Percentiles rank a stretch among this genome's conserved stretches.
Conservation (phyloP, 345 rosid genomes). For the Sapria himalayana region DNA sequence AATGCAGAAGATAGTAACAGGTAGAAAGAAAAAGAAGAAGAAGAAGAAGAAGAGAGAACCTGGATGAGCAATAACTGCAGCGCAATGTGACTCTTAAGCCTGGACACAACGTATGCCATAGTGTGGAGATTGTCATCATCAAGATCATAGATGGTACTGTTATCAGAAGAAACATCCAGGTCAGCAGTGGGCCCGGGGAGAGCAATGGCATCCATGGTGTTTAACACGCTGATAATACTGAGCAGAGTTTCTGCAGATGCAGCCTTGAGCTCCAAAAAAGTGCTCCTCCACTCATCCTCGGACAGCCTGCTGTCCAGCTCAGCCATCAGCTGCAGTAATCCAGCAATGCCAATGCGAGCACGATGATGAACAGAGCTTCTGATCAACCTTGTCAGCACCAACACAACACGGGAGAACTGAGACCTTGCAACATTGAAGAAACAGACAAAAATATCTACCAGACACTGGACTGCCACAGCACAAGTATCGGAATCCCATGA, state of each 20-base stretch:
- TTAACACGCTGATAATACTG: constrained; percentile 48
- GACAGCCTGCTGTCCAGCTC: constrained; percentile 39
- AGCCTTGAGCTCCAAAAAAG: constrained; percentile 48
- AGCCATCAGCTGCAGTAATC: constrained; percentile 36
- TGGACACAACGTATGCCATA: constrained; percentile 52
- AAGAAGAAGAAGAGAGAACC: constrained; percentile 20
- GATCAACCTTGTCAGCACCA: constrained; percentile 43
- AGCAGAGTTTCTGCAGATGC: constrained; percentile 43
- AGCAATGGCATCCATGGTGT: constrained; percentile 41
- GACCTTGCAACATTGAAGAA: constrained; percentile 38
- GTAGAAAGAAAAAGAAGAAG: not conserved
- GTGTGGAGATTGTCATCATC: constrained; percentile 63
- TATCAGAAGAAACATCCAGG: constrained; percentile 39
- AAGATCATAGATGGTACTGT: constrained; percentile 30
- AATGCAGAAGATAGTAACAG: too few relatives aligned
- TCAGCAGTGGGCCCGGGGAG: constrained; percentile 19
- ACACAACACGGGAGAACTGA: constrained; percentile 42
- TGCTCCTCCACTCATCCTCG: constrained; percentile 53
- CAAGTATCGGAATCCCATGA: constrained; percentile 71
- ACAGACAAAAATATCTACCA: constrained; percentile 49
- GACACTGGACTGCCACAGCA: constrained; percentile 43
- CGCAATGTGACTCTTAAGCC: constrained; percentile 62
- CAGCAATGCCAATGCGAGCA: constrained; percentile 57
- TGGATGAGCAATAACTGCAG: constrained; percentile 54
- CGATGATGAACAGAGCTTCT: constrained; percentile 61